Conservation (phyloP, 208 protist genomes). For the Leishmania martiniquensis region DNA sequence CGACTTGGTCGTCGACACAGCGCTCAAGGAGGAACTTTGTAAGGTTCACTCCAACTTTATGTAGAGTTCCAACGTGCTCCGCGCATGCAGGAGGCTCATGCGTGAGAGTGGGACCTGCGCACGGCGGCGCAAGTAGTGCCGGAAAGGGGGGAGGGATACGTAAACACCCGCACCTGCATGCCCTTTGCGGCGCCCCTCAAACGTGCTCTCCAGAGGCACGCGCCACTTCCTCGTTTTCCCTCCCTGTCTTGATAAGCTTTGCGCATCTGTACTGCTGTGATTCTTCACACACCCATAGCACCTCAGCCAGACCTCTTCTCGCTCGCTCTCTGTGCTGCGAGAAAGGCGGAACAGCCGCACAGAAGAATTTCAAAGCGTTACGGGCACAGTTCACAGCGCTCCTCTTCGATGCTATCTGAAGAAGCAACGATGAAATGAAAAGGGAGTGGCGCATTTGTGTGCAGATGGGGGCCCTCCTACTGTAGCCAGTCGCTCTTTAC, state of each 20-base stretch:
- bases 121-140: neutral
- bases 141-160: neutral
- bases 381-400: neutral
- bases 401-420: neutral
- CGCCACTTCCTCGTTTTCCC: neutral
- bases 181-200: neutral
- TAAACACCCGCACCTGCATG: neutral
- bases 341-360: neutral
- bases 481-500: neutral
- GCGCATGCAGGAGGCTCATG: neutral
- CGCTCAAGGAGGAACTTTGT: constrained; percentile 38
- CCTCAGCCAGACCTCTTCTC: neutral
- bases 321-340: neutral
- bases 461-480: neutral
- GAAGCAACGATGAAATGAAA: neutral
- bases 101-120: neutral
- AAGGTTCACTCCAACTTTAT: constrained; percentile 46
- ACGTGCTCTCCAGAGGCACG: neutral
- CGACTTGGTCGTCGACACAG: constrained; percentile 51
- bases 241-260: neutral
- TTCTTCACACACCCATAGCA: neutral
- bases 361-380: neutral
- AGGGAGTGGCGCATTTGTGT: neutral
- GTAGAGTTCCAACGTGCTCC: constrained; percentile 7
- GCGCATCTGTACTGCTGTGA: neutral